These are phyloP conservation scores for Didymellaceae sp. DNA, from an alignment of 2,329 filamentous ascomycete species.

Conservation along the genomic window DNA sequence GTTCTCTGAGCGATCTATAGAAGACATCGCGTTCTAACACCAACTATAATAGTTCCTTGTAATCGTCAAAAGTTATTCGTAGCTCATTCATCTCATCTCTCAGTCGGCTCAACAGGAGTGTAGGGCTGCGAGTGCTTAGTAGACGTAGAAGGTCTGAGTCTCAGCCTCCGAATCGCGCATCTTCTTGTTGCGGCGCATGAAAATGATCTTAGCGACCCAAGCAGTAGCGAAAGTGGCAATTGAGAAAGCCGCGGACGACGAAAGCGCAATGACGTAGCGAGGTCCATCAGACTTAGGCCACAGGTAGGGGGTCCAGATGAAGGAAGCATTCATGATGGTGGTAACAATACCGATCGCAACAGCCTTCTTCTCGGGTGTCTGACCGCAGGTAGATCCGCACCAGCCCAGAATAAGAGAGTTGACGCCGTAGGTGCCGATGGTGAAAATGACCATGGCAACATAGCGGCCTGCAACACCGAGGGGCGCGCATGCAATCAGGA, in stretches of 20 bases:
- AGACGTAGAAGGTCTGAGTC: conserved; percentile 40
- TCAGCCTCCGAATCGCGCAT: conserved; percentile 35
- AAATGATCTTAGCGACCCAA: conserved; percentile 41
- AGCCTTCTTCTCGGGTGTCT: conserved; percentile 56
- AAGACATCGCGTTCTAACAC: not conserved
- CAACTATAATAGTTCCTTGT: not conserved
- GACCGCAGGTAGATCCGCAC: conserved; percentile 52
- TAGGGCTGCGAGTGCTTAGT: conserved; percentile 21
- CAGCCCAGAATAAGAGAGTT: conserved; percentile 55
- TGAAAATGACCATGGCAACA: conserved; percentile 66
- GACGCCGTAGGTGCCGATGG: conserved; percentile 45
- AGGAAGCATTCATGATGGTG: conserved; percentile 51
- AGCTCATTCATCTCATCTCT: not conserved
- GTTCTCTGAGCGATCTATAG: not conserved
- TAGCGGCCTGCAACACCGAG: conserved; percentile 67
- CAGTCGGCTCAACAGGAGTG: not conserved
- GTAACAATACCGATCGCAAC: conserved; percentile 55
- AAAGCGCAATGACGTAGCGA: conserved; percentile 40
- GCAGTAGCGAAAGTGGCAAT: conserved; percentile 38
- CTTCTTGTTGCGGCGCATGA: conserved; percentile 43
- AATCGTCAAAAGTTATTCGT: conserved; percentile 8
- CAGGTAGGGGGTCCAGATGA: conserved; percentile 50
- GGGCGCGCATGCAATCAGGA: conserved; percentile 69
- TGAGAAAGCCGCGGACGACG: conserved; percentile 42
- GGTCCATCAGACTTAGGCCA: conserved; percentile 43